Base-by-base conservation (phyloP, 176 grass and related monocot genomes). In the Dendrocalamus sinicus region DNA sequence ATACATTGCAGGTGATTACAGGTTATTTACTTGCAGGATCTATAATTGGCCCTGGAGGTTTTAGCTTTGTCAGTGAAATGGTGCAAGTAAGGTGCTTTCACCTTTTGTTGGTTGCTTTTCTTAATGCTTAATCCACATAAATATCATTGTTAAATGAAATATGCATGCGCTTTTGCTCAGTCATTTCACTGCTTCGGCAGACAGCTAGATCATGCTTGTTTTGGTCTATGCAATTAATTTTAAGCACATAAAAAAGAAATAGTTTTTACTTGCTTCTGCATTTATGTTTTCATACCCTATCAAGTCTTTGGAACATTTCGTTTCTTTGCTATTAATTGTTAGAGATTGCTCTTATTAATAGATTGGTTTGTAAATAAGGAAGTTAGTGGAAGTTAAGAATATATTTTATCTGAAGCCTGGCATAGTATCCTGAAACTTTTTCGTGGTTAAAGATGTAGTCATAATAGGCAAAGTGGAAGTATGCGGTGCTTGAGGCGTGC, bases 11-110 rank as follows among this genome's bases (percentile, higher is more conserved):
- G 96, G 92, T 96, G 70, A 92, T 99, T 86, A 99, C 96, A 71
- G 97, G 97, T 81, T 99, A 99, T 88, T 92, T 99, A 85, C 93
- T 99, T 86, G 97, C 97, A 67, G 97, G 97, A 81, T 99, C 97
- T 77, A 84, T 99, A 86, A 94, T 99, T 74, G 97, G 97, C 62
- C 94, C 97, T 55, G 97, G 97, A 60, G 97, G 97, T 82, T 99
- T 99, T 86, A 92, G 91, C 51, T 99, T 99, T 85, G 92, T 99
- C 87, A 99, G 89, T 88, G 97, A 99, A 94, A 96, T 99, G 92
- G 94, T 99, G 84, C 97, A 99, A 99, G 97, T 99, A 94, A 91
- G 97, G 82, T 93, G 71, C 82, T 94, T 92, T 91, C 46, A 73
- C 47, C 80, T 92, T 75, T 89, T 81, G 48, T 89, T 71, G 54